Conservation (phyloP, 257 asterid genomes). For the Buddleja alternifolia region DNA sequence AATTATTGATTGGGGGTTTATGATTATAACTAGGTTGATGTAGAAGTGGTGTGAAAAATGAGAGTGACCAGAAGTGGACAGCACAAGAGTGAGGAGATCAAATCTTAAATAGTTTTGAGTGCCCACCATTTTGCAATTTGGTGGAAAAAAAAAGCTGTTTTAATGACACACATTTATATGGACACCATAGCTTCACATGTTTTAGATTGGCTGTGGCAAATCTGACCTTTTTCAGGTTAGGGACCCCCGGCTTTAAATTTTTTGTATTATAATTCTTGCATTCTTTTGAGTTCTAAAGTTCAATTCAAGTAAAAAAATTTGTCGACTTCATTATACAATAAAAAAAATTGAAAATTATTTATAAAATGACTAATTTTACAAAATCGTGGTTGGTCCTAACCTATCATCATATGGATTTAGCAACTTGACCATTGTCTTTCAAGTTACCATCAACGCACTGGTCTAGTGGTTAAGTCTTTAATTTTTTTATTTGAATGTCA, state of each 20-base stretch:
- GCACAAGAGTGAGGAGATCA: background rate
- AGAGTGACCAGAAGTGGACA: background rate
- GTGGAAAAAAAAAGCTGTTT: conserved; percentile 30
- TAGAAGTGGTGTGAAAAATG: conserved; percentile 5
- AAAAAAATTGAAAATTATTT: no score
- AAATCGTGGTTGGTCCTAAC: background rate
- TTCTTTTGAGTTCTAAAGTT: background rate
- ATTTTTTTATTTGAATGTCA: no score
- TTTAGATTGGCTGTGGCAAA: conserved; percentile 17
- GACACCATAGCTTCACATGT: conserved; percentile 27
- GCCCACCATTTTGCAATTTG: conserved; percentile 39
- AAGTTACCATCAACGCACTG: no score
- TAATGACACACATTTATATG: background rate
- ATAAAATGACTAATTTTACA: no score
- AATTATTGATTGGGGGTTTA: no score
- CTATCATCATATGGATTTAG: background rate
- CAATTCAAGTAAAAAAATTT: no score
- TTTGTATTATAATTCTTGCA: conserved; percentile 1
- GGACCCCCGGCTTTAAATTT: conserved; percentile 27
- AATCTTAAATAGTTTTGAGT: conserved; percentile 28
- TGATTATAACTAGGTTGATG: no score
- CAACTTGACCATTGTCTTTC: background rate
- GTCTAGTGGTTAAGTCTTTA: no score
- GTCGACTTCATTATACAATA: no score
- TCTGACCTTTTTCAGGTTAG: conserved; percentile 22